Percentiles rank a stretch among this genome's conserved stretches.
Conservation (phyloP, 805 yeast species). For the Candida sanyiensis region DNA sequence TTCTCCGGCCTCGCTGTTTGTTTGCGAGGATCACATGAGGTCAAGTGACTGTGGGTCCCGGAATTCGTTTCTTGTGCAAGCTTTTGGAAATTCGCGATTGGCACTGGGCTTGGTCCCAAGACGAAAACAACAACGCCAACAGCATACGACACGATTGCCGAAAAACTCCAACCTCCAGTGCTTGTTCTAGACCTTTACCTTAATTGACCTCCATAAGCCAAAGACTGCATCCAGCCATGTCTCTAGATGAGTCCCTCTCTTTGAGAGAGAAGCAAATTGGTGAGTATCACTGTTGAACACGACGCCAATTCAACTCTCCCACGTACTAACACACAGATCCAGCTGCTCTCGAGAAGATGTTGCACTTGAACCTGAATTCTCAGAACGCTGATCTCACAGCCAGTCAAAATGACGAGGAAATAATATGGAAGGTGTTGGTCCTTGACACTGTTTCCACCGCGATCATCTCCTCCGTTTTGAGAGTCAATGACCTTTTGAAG, state of each 20-base stretch:
- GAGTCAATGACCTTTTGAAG: constrained; percentile 85
- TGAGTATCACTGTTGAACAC: constrained; percentile 15
- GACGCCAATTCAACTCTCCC: background rate
- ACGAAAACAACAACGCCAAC: no score
- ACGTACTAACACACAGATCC: constrained; percentile 9
- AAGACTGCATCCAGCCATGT: constrained; percentile 16
- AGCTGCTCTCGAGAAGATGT: constrained; percentile 70
- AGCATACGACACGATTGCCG: no score
- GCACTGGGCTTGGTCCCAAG: no score
- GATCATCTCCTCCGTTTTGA: constrained; percentile 81
- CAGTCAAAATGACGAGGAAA: constrained; percentile 54
- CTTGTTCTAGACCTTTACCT: no score
- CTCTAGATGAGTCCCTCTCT: constrained; percentile 14
- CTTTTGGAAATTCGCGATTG: no score
- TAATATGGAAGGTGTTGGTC: constrained; percentile 87
- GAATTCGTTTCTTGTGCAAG: no score
- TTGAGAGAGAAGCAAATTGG: constrained; percentile 39
- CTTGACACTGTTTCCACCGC: constrained; percentile 78
- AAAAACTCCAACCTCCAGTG: no score
- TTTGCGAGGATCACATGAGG: no score
- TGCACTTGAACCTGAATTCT: constrained; percentile 67
- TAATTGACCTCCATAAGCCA: no score
- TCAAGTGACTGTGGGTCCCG: no score
- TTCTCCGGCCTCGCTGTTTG: no score
- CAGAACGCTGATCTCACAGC: constrained; percentile 46